Conservation (phyloP, 75 land plant genomes). For the Ceratopteris richardii region DNA sequence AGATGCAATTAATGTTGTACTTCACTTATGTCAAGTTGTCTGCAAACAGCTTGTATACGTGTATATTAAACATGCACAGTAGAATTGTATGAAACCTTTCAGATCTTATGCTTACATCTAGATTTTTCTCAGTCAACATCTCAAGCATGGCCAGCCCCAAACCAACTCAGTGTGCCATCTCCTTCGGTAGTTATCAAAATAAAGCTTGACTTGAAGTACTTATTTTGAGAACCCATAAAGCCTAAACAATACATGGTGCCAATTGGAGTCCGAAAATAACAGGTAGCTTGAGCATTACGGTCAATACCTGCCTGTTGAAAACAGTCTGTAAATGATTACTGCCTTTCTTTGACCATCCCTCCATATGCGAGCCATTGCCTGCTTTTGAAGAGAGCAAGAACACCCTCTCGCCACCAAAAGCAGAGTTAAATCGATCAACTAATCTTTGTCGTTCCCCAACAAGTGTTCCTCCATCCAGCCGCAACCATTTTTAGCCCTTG, state of each 20-base stretch:
- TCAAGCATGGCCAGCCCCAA: too few relatives aligned
- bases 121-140: too few relatives aligned
- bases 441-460: constrained; percentile 23
- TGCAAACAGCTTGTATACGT: too few relatives aligned
- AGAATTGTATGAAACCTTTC: too few relatives aligned
- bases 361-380: constrained; percentile 48
- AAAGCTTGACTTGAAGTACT: not conserved
- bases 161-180: too few relatives aligned
- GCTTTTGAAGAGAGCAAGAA: constrained; percentile 42
- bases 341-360: constrained; percentile 42
- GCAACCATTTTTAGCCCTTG: constrained; percentile 29
- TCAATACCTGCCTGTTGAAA: constrained; percentile 37
- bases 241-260: not conserved
- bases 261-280: too few relatives aligned
- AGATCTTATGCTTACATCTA: too few relatives aligned
- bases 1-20: too few relatives aligned
- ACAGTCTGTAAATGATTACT: constrained; percentile 34
- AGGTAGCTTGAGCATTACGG: not conserved
- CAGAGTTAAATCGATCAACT: constrained; percentile 33
- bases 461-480: constrained; percentile 36
- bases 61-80: too few relatives aligned
- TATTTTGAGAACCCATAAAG: not conserved
- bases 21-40: too few relatives aligned
- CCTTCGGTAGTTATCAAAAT: too few relatives aligned
- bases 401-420: constrained; percentile 22